Conservation (phyloP, 2,329 filamentous ascomycete genomes). For the Venturiaceae sp. region DNA sequence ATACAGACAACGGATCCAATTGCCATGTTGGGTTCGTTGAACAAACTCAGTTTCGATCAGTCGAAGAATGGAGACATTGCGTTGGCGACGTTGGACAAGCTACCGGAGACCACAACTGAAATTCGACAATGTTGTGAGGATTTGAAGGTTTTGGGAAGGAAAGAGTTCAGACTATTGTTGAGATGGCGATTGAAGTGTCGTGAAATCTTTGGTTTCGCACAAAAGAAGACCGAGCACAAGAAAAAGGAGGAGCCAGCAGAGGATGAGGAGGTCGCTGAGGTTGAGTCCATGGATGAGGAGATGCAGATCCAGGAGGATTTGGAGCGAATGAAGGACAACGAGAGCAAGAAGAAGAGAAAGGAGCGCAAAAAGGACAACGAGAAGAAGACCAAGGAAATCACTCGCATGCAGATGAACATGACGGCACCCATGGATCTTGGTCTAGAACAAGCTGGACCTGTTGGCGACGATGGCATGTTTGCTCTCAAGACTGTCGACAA, state of each 20-base stretch:
- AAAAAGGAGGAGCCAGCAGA: constrained; percentile 28
- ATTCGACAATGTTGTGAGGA: constrained; percentile 71
- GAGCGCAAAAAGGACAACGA: constrained; percentile 85
- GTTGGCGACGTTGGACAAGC: constrained; percentile 71
- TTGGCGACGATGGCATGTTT: constrained; percentile 78
- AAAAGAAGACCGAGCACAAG: constrained; percentile 55
- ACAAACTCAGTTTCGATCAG: constrained; percentile 78
- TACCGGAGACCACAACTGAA: constrained; percentile 79
- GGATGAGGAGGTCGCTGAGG: constrained; percentile 65
- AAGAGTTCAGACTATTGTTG: constrained; percentile 85
- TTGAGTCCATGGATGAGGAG: constrained; percentile 92
- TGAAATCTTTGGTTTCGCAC: constrained; percentile 79
- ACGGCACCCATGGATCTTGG: constrained; percentile 91
- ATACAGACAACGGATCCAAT: constrained; percentile 92
- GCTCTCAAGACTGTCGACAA: constrained; percentile 74
- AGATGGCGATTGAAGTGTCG: constrained; percentile 84
- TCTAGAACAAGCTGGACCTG: constrained; percentile 71
- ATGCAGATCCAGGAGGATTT: constrained; percentile 82
- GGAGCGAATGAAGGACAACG: constrained; percentile 70
- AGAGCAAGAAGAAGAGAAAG: constrained; percentile 67
- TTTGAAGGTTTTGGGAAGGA: constrained; percentile 81
- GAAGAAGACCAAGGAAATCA: constrained; percentile 83
- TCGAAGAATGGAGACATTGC: constrained; percentile 65
- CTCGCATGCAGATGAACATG: constrained; percentile 98
- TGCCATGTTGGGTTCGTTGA: constrained; percentile 76